Base-by-base conservation (phyloP, 2,329 filamentous ascomycete genomes). In the Fusarium hostae region DNA sequence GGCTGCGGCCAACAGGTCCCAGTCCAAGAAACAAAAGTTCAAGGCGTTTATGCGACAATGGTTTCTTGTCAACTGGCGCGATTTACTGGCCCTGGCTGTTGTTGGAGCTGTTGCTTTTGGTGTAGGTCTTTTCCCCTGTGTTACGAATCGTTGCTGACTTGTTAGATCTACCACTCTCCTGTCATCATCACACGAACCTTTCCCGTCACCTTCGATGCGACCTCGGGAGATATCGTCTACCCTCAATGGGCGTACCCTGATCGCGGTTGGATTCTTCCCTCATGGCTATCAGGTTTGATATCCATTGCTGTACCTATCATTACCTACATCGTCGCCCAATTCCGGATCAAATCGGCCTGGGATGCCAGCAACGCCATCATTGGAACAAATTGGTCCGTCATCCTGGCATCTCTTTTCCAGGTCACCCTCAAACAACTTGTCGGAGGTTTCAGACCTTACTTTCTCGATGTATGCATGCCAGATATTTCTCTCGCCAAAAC, bases 341-440 rank as follows among this genome's bases (percentile, higher is more conserved):
- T 89, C 67, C 85, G 88, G 34, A 84, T 91, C 61, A 83, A 83
- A 50, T 88, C 83, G 15, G 85, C 86, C 73, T 89, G 86, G 87
- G 88, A 89, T 62, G 77, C 87, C 71, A 90, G 90, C 80, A 91
- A 90, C 74, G 89, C 87, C 24, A 81, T 89, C 52, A 82, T 90
- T 60, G 90, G 90, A 15, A 84, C 90, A 0, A 77, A 88, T 5
- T 91, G 91, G 81, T 84, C 87, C 4, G 81, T 91, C 56, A 85
- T 90, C 64, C 81, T 86, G 5, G 88, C 88, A 0, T 84, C 88
- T 0, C 83, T 91, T n/a, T 90, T 91, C 76, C 89, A 92, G 72
- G 89, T 91, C 68, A 86, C 89, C 72, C 78, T 92, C 72, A 92
- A 92, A 77, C 89, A 88, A 82, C 83, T 91, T 9, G 87, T 92